Evolutionary conservation across 371 early-diverging fungal species (phyloP).

Genomic region (Mucor ambiguus): DNA sequence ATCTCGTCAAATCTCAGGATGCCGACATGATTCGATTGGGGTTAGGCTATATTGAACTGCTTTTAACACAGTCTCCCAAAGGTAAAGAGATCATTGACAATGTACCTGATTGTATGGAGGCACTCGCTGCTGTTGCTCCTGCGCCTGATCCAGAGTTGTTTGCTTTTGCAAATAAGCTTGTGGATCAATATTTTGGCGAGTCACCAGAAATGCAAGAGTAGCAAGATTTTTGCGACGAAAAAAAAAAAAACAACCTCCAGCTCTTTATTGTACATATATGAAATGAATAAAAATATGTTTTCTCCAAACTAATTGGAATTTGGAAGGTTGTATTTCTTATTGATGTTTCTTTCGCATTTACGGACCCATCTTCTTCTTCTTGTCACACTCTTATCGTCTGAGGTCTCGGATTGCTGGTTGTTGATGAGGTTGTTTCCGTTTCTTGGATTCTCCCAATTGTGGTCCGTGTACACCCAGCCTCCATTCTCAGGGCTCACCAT

Average conservation of each 20-base stretch:
- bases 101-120: slow-evolving; percentile 34
- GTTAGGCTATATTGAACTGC: slow-evolving; percentile 26
- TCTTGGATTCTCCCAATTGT: slow-evolving; percentile 30
- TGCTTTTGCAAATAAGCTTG: slow-evolving; percentile 27
- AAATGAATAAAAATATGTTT: neutral
- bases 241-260: neutral
- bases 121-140: slow-evolving; percentile 30
- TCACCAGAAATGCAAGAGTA: slow-evolving; percentile 24
- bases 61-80: slow-evolving; percentile 20
- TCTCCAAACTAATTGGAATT: neutral
- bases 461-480: slow-evolving; percentile 41
- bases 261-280: slow-evolving; percentile 1
- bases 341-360: slow-evolving; percentile 16
- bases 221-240: neutral
- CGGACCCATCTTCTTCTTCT: slow-evolving; percentile 33
- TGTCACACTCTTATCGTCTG: slow-evolving; percentile 10
- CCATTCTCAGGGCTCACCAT: slow-evolving; percentile 32
- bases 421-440: neutral
- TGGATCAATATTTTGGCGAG: slow-evolving; percentile 31
- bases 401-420: neutral
- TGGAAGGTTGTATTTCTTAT: neutral
- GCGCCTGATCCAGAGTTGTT: slow-evolving; percentile 31
- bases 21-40: slow-evolving; percentile 31
- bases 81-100: slow-evolving; percentile 26
- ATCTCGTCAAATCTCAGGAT: slow-evolving; percentile 30